phyloP scores from a whole-genome alignment of 441 rosid species.

The Erysimum cheiri region DNA sequence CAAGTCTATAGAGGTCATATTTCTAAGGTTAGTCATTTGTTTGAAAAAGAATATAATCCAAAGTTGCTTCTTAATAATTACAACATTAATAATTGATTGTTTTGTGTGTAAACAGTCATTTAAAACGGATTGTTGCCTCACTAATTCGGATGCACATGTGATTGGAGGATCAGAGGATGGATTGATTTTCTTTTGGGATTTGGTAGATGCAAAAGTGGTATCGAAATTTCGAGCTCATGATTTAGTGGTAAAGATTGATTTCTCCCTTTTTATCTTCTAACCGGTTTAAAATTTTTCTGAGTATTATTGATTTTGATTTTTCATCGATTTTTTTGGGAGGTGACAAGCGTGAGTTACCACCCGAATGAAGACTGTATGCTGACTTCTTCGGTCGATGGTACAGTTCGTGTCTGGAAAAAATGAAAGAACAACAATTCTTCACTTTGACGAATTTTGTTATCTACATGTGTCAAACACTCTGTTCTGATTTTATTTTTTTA shows the following conservation, averaged over 20 bases:
- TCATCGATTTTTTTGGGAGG: slow-evolving; percentile 49
- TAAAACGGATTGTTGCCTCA: slow-evolving; percentile 94
- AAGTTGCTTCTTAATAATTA: slow-evolving; percentile 12
- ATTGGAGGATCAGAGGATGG: slow-evolving; percentile 98
- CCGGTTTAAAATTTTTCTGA: neutral
- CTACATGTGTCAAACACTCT: neutral
- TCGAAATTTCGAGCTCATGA: slow-evolving; percentile 80
- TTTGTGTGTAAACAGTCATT: slow-evolving; percentile 61
- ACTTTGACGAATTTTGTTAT: neutral
- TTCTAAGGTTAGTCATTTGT: slow-evolving; percentile 73
- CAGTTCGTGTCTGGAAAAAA: slow-evolving; percentile 84
- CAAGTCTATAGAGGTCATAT: slow-evolving; percentile 94
- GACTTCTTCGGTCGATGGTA: slow-evolving; percentile 93
- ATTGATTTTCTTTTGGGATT: slow-evolving; percentile 90
- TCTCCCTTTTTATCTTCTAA: neutral
- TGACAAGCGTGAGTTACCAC: slow-evolving; percentile 95
- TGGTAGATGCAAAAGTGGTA: slow-evolving; percentile 86
- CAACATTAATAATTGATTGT: slow-evolving; percentile 14
- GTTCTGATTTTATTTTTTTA: neutral
- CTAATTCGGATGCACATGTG: slow-evolving; percentile 83
- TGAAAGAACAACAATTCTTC: slow-evolving; percentile 44
- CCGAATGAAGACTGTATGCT: slow-evolving; percentile 87
- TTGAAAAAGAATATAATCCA: neutral
- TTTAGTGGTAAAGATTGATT: slow-evolving; percentile 65
- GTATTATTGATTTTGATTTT: neutral